Evolutionary conservation across 371 early-diverging fungal genomes (phyloP), one percentile per base, ranked within the genome.

Genomic region (Lichtheimia corymbifera): DNA sequence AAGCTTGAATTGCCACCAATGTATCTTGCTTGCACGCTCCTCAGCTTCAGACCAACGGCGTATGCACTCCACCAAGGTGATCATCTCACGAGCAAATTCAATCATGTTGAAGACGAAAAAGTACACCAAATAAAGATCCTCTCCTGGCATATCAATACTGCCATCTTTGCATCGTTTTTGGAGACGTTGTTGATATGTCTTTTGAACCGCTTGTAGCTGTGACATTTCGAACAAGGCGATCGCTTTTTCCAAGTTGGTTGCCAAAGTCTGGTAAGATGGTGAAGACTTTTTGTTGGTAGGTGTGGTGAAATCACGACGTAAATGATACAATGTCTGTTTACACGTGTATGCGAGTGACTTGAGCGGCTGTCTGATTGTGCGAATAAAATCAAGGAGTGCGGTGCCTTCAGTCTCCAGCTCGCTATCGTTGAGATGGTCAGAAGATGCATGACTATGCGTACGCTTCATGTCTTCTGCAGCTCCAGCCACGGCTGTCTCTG

Each of bases 51-150:
- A 68, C 40, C 76, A 51, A 14, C 51, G 57, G n/a, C 82, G 78
- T 7, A 86, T 83, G 12, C 80, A 72, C 20, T 80, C 83, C 5
- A 90, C 82, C 13, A 88, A 52, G 30, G 62, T 65, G 1, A 80
- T 65, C 17, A 92, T 59, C 64, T 91, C 90, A 22, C 68, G 79
- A 11, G 86, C 88, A 55, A 91, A 90, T 63, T 91, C 91, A 65
- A 82, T 86, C 68, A 90, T 74, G 35, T 88, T 84, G 63, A 89
- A 91, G 11, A 89, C 88, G 59, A 90, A 92, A 57, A 90, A 92
- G 64, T 89, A 88, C 11, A 90, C 89, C 58, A 87, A 61, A 42
- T 88, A 88, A 9, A 91, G 79, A 57, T 88, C 88, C 64, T 92
- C 90, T 14, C 83, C 82, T 45, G 67, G 70, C 49, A 43, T 65